A percentile compares a stretch with the other conserved stretches of the same genome.
These are phyloP conservation scores for Xenoacremonium recifei DNA, from an alignment of 2,329 filamentous ascomycete species.

Conservation along the genomic window DNA sequence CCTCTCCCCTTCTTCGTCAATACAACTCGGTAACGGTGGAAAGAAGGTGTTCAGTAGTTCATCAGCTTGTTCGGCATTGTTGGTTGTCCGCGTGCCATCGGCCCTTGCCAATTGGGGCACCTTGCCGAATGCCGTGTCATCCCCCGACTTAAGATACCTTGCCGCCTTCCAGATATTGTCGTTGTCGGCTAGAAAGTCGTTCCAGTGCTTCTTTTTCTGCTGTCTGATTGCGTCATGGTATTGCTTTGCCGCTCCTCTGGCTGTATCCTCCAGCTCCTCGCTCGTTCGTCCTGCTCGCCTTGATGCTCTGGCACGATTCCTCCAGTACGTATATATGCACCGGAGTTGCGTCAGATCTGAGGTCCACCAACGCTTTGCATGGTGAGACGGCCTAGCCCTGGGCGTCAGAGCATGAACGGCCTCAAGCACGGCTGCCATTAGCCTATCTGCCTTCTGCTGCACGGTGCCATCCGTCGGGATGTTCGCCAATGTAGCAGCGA, in stretches of 20 bases:
- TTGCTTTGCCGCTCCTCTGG: slow-evolving; percentile 18
- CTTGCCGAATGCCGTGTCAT: slow-evolving; percentile 20
- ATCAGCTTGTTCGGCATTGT: slow-evolving; percentile 13
- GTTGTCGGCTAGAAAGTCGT: slow-evolving; percentile 26
- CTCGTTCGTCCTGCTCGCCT: slow-evolving; percentile 10
- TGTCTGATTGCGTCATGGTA: slow-evolving; percentile 25
- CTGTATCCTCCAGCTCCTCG: slow-evolving; percentile 18
- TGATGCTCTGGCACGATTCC: slow-evolving; percentile 22
- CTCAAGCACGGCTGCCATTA: slow-evolving; percentile 5
- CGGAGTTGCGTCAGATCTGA: slow-evolving; percentile 27
- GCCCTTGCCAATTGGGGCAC: slow-evolving; percentile 18
- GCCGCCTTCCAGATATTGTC: slow-evolving; percentile 29
- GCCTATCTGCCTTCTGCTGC: slow-evolving; percentile 8
- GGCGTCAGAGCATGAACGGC: slow-evolving; percentile 13
- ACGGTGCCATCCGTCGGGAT: slow-evolving; percentile 4
- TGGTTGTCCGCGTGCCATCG: slow-evolving; percentile 15
- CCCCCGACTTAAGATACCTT: slow-evolving; percentile 23
- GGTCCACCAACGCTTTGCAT: slow-evolving; percentile 30
- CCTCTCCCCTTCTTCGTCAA: slow-evolving; percentile 18
- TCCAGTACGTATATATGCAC: slow-evolving; percentile 26
- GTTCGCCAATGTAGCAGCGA: slow-evolving; percentile 3
- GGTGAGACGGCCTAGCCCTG: slow-evolving; percentile 22
- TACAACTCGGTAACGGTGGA: slow-evolving; percentile 14
- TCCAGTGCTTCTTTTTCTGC: slow-evolving; percentile 19
- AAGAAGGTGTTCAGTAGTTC: slow-evolving; percentile 21